A percentile compares a stretch with the other conserved stretches of the same genome.
Conservation (phyloP, 164 flowering plant species). For the Buxus sempervirens region DNA sequence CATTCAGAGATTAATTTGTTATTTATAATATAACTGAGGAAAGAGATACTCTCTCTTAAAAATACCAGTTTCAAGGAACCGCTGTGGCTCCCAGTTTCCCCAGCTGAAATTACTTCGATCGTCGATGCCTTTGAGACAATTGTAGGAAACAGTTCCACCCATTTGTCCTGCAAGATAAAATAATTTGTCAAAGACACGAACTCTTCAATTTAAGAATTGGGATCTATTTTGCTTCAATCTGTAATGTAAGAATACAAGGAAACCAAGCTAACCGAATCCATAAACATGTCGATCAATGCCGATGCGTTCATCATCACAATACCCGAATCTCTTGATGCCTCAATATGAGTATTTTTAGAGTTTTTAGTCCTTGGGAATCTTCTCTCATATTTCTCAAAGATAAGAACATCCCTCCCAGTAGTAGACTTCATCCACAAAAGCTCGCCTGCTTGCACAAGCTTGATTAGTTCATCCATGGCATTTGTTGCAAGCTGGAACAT, state of each 20-base stretch:
- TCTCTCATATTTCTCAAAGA: conserved; percentile 54
- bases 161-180: conserved; percentile 44
- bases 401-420: conserved; percentile 47
- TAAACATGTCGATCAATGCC: conserved; percentile 59
- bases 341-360: conserved; percentile 41
- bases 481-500: conserved; percentile 64
- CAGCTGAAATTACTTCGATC: conserved; percentile 43
- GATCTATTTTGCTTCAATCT: neutral
- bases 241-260: neutral
- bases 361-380: conserved; percentile 38
- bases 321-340: conserved; percentile 59
- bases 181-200: no score
- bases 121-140: conserved; percentile 49
- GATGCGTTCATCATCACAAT: conserved; percentile 49
- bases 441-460: conserved; percentile 36
- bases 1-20: no score
- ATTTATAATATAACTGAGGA: no score
- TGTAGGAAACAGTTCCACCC: conserved; percentile 65
- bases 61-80: conserved; percentile 73
- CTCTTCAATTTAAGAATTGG: no score
- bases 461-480: conserved; percentile 70
- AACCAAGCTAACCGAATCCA: conserved; percentile 56
- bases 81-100: conserved; percentile 45
- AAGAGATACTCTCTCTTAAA: no score
- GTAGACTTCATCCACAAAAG: conserved; percentile 62